Base-by-base conservation (phyloP, 768 basidiomycete genomes). In the Pleurotus pulmonarius region DNA sequence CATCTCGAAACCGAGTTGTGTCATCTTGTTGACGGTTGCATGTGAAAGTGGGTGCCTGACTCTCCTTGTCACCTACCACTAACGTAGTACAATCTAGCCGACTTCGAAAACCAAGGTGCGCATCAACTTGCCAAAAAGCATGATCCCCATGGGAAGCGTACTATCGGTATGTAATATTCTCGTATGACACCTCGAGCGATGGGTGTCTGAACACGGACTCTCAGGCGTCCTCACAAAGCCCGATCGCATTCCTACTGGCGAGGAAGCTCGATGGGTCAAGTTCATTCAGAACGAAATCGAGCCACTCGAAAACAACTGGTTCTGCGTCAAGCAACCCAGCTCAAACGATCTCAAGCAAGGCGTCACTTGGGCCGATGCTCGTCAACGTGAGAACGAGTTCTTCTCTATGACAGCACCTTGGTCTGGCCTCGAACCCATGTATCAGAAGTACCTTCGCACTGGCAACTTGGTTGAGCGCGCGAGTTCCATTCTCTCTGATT, bases 91-190 rank as follows among this genome's bases (percentile, higher is more conserved):
- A 8, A 26, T 44, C 41, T 46, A 92, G 90, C 88, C 51, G 88
- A 92, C 59, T 88, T 88, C 16, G 87, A 91, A 61, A 92, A 89
- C 43, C 89, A 92, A 65, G 86, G 85, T 0, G 89, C 89, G 0
- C 83, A 86, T 57, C 72, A 78, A n/a, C 70, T 92, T 0, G 82
- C 87, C 0, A 85, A 83, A 61, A 49, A 70, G 12, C 70, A 78
- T 47, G 88, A 91, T 58, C 81, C 83, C 0, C 69, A 80, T 1
- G 88, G 89, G 0, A 77, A 75, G 49, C 76, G 88, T 3, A 92
- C 88, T 0, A 85, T 91, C 13, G 88, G 90, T 88, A 58, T 12
- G 77, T 62, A 34, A 11, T 29, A 29, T 29, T 29, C n/a, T 20
- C 20, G 20, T 20, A 20, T 20, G 20, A 20, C 20, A 20, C 20